Evolutionary conservation across 2,329 filamentous ascomycete species (phyloP), one percentile per base, ranked within the genome.

Genomic region (Fusarium longipes): DNA sequence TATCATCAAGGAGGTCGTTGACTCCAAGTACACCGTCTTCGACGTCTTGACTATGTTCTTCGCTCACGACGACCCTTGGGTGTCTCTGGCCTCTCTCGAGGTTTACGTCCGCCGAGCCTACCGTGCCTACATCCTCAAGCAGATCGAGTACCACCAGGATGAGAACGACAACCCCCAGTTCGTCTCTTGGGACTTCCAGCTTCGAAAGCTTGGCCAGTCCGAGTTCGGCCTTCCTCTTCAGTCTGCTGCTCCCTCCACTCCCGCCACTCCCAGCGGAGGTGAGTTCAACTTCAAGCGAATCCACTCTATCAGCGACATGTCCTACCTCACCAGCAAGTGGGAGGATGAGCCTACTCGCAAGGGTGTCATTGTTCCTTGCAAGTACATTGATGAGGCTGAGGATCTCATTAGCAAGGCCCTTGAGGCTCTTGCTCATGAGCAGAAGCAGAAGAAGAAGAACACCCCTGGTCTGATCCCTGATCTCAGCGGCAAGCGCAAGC

Each of bases 21-120:
- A 99, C 80, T 98, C 96, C 54, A 97, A 97, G 82, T 98, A 96
- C 83, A 98, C 95, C 39, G 96, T 99, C 68, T 97, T 97, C 73
- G 96, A 99, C 76, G 96, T 99, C 18, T 81, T 99, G 70, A 92
- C 95, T 9, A 89, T 93, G 58, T 99, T 99, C 88, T 99, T 99
- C 77, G 92, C 90, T 32, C 93, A 99, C 80, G 88, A 92, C 39
- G 96, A 99, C 76, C 90, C 93, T 14, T 98, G 93, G 93, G 95
- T 99, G 29, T 93, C 93, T 9, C 84, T 97, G 64, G 96, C 96
- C 60, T 93, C 96, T 45, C 87, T 99, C 6, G 96, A 99, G 78
- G 94, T 98, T 47, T 99, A 99, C 79, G 90, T 97, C 66, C 94
- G 96, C 74, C 93, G 96, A 67, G 94, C 96, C 15, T 99, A 99